Evolutionary conservation across 108 stramenopile genomes (phyloP).

Genomic region (Skeletonema potamos): DNA sequence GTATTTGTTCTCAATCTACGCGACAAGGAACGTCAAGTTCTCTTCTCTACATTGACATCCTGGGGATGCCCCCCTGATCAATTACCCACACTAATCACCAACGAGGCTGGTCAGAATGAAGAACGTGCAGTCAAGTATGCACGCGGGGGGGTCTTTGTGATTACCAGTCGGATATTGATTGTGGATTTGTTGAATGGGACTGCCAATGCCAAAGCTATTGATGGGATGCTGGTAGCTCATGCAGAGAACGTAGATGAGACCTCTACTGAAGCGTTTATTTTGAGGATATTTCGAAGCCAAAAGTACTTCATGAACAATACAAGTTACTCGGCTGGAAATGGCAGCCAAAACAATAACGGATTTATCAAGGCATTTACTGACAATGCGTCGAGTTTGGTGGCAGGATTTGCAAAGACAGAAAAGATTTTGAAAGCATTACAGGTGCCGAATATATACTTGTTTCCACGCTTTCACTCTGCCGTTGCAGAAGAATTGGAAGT

Average conservation of each 20-base stretch:
- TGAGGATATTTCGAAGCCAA: slow-evolving; percentile 87
- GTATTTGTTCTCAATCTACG: slow-evolving; percentile 74
- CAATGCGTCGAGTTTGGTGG: slow-evolving; percentile 75
- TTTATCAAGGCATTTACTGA: slow-evolving; percentile 97
- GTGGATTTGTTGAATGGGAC: slow-evolving; percentile 90
- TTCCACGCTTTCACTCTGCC: slow-evolving; percentile 91
- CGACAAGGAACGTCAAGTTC: slow-evolving; percentile 63
- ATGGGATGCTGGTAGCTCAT: slow-evolving; percentile 91
- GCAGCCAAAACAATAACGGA: slow-evolving; percentile 38
- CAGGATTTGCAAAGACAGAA: slow-evolving; percentile 91
- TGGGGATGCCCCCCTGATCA: slow-evolving; percentile 76
- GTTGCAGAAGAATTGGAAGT: slow-evolving; percentile 81
- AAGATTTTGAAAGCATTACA: slow-evolving; percentile 82
- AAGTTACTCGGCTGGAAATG: slow-evolving; percentile 6
- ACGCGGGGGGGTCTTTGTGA: slow-evolving; percentile 71
- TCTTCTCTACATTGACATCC: slow-evolving; percentile 58
- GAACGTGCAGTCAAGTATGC: slow-evolving; percentile 70
- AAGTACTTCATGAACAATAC: slow-evolving; percentile 33
- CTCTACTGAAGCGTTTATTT: slow-evolving; percentile 95
- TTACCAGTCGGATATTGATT: slow-evolving; percentile 95
- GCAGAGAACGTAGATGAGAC: slow-evolving; percentile 89
- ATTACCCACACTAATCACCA: slow-evolving; percentile 73
- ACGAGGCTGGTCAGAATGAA: slow-evolving; percentile 73
- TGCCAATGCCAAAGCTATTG: slow-evolving; percentile 67
- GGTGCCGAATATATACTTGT: slow-evolving; percentile 86